These are phyloP conservation scores for Annulohypoxylon nitens DNA, from an alignment of 495 filamentous ascomycete species.

Conservation along the genomic window DNA sequence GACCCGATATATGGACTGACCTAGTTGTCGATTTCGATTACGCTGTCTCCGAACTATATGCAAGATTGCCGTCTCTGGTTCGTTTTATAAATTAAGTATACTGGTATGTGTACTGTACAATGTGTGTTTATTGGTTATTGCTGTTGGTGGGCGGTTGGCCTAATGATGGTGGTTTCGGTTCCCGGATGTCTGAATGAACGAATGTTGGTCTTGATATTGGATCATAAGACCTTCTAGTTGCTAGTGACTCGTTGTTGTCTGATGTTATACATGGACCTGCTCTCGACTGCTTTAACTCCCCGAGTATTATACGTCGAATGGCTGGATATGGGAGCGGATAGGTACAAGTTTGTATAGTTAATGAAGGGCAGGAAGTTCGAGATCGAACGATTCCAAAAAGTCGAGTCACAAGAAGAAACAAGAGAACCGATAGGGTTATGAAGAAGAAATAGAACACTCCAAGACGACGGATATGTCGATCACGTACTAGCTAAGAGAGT, in stretches of 20 bases:
- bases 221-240: conserved; percentile 56
- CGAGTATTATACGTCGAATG: conserved; percentile 45
- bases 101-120: conserved; percentile 60
- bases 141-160: conserved; percentile 56
- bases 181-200: conserved; percentile 59
- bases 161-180: conserved; percentile 66
- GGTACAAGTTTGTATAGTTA: conserved; percentile 50
- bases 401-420: conserved; percentile 61
- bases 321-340: conserved; percentile 33
- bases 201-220: conserved; percentile 57
- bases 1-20: conserved; percentile 23
- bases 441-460: conserved; percentile 65
- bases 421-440: conserved; percentile 64
- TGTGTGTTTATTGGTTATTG: conserved; percentile 10
- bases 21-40: conserved; percentile 38
- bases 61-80: conserved; percentile 41
- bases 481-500: conserved; percentile 55
- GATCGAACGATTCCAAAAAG: conserved; percentile 57
- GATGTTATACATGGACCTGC: conserved; percentile 59
- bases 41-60: conserved; percentile 12
- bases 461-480: conserved; percentile 65
- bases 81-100: conserved; percentile 63
- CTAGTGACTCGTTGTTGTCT: conserved; percentile 55
- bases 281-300: conserved; percentile 44
- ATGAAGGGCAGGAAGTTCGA: conserved; percentile 62